Evolutionary conservation across 2,329 filamentous ascomycete species (phyloP).

Genomic region (Microdochium paspali): DNA sequence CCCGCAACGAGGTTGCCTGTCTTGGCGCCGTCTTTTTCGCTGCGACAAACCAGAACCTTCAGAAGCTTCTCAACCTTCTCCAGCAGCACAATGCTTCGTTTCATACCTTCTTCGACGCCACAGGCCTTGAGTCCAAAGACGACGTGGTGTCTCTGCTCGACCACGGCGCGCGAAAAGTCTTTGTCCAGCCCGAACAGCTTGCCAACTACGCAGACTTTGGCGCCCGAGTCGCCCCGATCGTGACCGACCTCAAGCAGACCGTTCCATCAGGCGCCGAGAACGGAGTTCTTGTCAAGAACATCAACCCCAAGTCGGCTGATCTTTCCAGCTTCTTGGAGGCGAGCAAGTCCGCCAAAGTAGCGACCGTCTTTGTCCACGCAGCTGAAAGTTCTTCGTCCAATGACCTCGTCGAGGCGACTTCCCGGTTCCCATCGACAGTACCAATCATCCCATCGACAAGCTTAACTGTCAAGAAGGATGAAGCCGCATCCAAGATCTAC

Average conservation of each 20-base stretch:
- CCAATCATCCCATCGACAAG: conserved; percentile 64
- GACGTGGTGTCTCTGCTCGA: conserved; percentile 77
- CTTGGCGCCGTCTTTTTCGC: conserved; percentile 51
- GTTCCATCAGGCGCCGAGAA: conserved; percentile 36
- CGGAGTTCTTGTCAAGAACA: conserved; percentile 43
- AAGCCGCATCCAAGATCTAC: conserved; percentile 47
- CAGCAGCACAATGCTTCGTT: conserved; percentile 39
- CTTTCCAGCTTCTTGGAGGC: conserved; percentile 33
- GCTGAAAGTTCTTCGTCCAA: conserved; percentile 14
- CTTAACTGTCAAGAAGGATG: conserved; percentile 59
- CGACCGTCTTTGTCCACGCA: conserved; percentile 41
- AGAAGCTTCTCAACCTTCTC: conserved; percentile 36
- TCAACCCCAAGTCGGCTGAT: conserved; percentile 34
- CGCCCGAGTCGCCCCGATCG: conserved; percentile 43
- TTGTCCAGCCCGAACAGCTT: conserved; percentile 66
- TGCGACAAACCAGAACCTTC: conserved; percentile 29
- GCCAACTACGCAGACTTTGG: conserved; percentile 45
- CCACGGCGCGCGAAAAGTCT: conserved; percentile 74
- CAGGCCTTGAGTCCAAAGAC: conserved; percentile 55
- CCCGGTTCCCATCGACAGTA: conserved; percentile 43
- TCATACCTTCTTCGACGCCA: conserved; percentile 68
- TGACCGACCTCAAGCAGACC: conserved; percentile 31
- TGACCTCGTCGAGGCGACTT: conserved; percentile 13
- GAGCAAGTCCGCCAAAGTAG: conserved; percentile 33
- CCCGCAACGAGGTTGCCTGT: conserved; percentile 45